These are phyloP conservation scores for Leptographium wingfieldii DNA, from an alignment of 2,329 filamentous ascomycete species.

Conservation along the genomic window DNA sequence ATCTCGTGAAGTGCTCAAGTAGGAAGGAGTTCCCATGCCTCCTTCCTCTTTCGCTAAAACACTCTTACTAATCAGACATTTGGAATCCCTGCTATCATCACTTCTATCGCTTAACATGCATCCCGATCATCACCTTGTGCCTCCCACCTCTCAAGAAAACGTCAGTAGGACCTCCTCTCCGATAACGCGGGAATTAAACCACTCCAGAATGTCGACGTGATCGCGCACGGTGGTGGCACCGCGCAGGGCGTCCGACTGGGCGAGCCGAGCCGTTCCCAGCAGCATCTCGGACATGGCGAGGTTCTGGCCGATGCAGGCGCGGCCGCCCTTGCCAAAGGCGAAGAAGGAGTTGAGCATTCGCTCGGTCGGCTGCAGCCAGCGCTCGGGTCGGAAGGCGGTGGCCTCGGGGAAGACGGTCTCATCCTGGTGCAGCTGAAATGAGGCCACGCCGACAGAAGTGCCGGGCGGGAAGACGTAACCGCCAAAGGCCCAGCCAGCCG, in stretches of 20 bases:
- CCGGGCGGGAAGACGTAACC: constrained; percentile 14
- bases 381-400: constrained; percentile 11
- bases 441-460: constrained; percentile 14
- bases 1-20: no score
- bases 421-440: constrained; percentile 13
- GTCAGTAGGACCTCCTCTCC: constrained; percentile 3
- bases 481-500: constrained; percentile 5
- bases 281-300: constrained; percentile 9
- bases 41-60: no score
- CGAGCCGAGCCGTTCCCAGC: constrained; percentile 2
- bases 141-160: background rate
- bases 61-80: no score
- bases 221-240: background rate
- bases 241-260: background rate
- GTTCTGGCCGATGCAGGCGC: constrained; percentile 14
- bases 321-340: constrained; percentile 13
- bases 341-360: constrained; percentile 9
- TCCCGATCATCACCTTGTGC: background rate
- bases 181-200: constrained; percentile 9
- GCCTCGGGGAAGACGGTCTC: constrained; percentile 11
- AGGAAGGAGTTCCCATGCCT: no score
- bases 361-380: constrained; percentile 10
- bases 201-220: constrained; percentile 2
- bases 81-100: background rate
- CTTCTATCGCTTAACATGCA: background rate